Conservation (phyloP, 495 filamentous ascomycete species). For the Talaromyces wortmannii region DNA sequence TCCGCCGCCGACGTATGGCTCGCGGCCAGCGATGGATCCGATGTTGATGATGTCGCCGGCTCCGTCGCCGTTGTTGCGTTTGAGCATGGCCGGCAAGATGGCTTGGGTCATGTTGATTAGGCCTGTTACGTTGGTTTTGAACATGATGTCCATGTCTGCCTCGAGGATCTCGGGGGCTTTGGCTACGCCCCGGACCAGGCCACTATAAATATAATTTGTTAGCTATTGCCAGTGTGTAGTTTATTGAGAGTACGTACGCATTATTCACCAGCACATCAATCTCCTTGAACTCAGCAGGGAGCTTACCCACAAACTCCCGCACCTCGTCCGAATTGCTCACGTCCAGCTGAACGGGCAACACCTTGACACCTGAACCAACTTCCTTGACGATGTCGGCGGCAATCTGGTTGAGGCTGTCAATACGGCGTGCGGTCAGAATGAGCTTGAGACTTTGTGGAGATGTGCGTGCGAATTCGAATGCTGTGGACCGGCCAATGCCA, state of each 20-base stretch:
- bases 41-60: slow-evolving; percentile 95
- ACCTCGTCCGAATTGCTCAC: slow-evolving; percentile 77
- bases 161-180: slow-evolving; percentile 77
- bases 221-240: neutral
- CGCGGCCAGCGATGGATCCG: slow-evolving; percentile 88
- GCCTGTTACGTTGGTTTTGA: slow-evolving; percentile 87
- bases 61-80: slow-evolving; percentile 70
- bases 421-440: slow-evolving; percentile 77
- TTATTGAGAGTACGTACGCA: slow-evolving; percentile 53
- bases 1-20: slow-evolving; percentile 80
- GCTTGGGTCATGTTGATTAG: slow-evolving; percentile 97
- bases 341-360: slow-evolving; percentile 80
- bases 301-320: slow-evolving; percentile 57
- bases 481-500: slow-evolving; percentile 81
- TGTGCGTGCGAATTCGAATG: slow-evolving; percentile 87
- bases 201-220: slow-evolving; percentile 36
- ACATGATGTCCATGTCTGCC: slow-evolving; percentile 83
- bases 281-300: slow-evolving; percentile 79
- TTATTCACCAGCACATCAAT: slow-evolving; percentile 95
- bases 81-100: slow-evolving; percentile 68
- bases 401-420: slow-evolving; percentile 70
- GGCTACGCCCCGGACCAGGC: slow-evolving; percentile 81
- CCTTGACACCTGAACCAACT: slow-evolving; percentile 73
- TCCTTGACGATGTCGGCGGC: slow-evolving; percentile 72
- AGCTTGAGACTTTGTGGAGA: slow-evolving; percentile 77